Conservation (phyloP, 345 rosid species). For the Acer yangbiense region DNA sequence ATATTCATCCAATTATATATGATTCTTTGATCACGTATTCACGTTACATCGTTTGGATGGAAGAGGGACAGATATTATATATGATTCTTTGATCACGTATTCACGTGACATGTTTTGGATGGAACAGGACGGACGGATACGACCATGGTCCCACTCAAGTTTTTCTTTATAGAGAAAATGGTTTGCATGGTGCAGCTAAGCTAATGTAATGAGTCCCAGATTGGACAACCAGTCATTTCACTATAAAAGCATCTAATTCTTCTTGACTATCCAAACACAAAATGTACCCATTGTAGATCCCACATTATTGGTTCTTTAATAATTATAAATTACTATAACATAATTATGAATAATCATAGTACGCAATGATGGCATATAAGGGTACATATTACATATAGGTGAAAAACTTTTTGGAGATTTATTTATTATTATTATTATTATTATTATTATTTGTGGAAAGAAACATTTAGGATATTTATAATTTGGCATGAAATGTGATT, state of each 20-base stretch:
- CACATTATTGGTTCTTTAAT: not conserved
- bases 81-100: too few species aligned
- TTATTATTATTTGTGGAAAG: too few species aligned
- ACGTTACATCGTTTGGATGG: too few species aligned
- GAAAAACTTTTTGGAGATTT: not conserved
- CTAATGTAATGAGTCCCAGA: not conserved
- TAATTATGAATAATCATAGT: not conserved
- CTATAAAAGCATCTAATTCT: constrained; percentile 22
- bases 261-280: not conserved
- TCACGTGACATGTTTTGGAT: too few species aligned
- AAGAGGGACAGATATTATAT: too few species aligned
- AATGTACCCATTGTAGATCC: not conserved
- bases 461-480: too few species aligned
- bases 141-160: not conserved
- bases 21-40: too few species aligned
- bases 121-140: too few species aligned
- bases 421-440: too few species aligned
- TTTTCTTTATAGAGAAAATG: not conserved
- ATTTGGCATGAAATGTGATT: too few species aligned
- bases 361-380: too few species aligned
- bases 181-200: not conserved
- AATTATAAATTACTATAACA: not conserved
- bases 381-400: not conserved
- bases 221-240: constrained; percentile 21
- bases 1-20: too few species aligned